Evolutionary conservation across 306 rosid species (phyloP).

Genomic region (Arachis hypogaea): DNA sequence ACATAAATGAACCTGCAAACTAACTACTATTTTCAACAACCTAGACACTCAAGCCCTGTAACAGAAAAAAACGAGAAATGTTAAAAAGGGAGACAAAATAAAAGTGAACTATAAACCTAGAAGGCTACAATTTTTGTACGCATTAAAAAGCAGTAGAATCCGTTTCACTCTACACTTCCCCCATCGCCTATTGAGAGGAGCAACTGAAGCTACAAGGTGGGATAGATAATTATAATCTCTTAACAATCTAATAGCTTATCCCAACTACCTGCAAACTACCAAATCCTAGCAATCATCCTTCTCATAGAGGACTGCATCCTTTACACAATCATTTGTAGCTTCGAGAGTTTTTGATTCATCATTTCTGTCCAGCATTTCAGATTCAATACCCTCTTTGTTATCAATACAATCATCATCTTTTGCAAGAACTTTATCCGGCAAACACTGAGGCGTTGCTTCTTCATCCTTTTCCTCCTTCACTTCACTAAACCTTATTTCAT

Average conservation of each 20-base stretch:
- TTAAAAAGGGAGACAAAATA: conserved; percentile 9
- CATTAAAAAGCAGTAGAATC: conserved; percentile 30
- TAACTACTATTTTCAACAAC: conserved; percentile 33
- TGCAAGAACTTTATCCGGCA: conserved; percentile 26
- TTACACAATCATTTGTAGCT: conserved; percentile 31
- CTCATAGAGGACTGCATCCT: conserved; percentile 31
- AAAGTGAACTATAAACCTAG: conserved; percentile 37
- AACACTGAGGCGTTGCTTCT: conserved; percentile 28
- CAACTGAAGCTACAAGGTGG: conserved; percentile 33
- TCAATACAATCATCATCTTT: conserved; percentile 36
- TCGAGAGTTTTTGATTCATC: conserved; percentile 36
- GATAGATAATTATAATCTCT: conserved; percentile 35
- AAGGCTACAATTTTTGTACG: conserved; percentile 33
- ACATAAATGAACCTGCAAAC: conserved; percentile 46
- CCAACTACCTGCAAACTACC: conserved; percentile 47
- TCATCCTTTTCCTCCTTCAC: conserved; percentile 35
- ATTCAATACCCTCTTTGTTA: conserved; percentile 34
- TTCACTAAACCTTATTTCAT: conserved; percentile 30
- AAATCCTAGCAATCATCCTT: conserved; percentile 44
- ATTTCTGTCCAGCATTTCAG: conserved; percentile 30
- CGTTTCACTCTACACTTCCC: conserved; percentile 15
- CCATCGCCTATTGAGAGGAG: conserved; percentile 20
- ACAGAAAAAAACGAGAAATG: background rate
- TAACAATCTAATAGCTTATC: conserved; percentile 36
- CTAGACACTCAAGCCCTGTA: conserved; percentile 38